A percentile compares a stretch with the other conserved stretches of the same genome.
These are phyloP conservation scores for Globisporangium carolinianum DNA, from an alignment of 352 stramenopile genomes.

Conservation along the genomic window DNA sequence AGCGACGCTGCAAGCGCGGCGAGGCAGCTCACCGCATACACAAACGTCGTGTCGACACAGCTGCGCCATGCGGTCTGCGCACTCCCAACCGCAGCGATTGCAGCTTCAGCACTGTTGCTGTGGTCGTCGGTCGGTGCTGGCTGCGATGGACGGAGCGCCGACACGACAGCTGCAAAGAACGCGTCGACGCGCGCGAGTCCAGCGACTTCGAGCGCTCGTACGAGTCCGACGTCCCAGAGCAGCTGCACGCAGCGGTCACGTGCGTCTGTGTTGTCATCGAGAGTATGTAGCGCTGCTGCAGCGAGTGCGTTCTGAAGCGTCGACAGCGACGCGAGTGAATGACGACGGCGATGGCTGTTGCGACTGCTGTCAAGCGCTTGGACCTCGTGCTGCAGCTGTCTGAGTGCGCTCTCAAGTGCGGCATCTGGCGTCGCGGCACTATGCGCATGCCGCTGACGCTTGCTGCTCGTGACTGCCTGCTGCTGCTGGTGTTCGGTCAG, in stretches of 20 bases:
- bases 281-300: not conserved
- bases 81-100: not conserved
- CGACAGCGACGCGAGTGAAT: not conserved
- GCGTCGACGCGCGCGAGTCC: slow-evolving; percentile 1
- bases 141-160: not conserved
- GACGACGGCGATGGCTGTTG: too few species aligned
- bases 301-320: slow-evolving; percentile 3
- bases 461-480: not conserved
- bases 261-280: too few species aligned
- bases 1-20: slow-evolving; percentile 5
- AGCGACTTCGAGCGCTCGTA: slow-evolving; percentile 5
- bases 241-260: not conserved
- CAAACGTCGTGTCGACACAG: slow-evolving; percentile 1
- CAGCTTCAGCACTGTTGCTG: not conserved
- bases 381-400: slow-evolving; percentile 6
- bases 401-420: not conserved
- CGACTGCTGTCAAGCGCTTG: too few species aligned
- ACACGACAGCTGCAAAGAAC: slow-evolving; percentile 12
- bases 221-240: slow-evolving; percentile 5
- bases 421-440: not conserved
- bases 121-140: not conserved
- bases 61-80: not conserved
- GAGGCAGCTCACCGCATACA: slow-evolving; percentile 6
- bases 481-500: slow-evolving; percentile 6
- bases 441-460: too few species aligned